These are phyloP conservation scores for Tulasnella sp. DNA, from an alignment of 768 basidiomycete species.

Conservation along the genomic window DNA sequence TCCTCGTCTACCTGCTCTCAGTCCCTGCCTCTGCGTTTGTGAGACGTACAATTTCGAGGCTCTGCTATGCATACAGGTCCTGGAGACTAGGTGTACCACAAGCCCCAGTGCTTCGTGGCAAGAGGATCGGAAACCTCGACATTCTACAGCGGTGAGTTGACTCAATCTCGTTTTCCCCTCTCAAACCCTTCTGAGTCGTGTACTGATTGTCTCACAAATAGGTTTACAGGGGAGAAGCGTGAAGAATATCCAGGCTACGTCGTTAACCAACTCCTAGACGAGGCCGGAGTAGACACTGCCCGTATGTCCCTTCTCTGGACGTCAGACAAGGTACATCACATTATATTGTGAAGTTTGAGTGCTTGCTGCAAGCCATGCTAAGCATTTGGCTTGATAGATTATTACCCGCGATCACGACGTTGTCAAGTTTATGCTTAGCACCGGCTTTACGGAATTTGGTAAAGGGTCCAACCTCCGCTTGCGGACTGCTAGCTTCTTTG, in stretches of 20 bases:
- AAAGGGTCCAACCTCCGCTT: slow-evolving; percentile 21
- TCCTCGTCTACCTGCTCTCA: neutral
- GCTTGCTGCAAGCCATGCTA: neutral
- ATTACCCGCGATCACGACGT: slow-evolving; percentile 16
- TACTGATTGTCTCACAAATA: neutral
- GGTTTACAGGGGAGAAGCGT: neutral
- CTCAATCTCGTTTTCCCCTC: too few relatives aligned
- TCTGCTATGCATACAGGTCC: slow-evolving; percentile 7
- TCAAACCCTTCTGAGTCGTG: neutral
- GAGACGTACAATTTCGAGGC: neutral
- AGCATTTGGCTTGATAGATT: neutral
- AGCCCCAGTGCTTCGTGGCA: neutral
- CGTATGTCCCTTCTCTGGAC: slow-evolving; percentile 5
- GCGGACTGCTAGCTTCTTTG: slow-evolving; percentile 23
- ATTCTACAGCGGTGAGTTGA: slow-evolving; percentile 1
- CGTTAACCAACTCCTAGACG: slow-evolving; percentile 10
- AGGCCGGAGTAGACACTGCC: slow-evolving; percentile 5
- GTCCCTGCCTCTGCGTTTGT: slow-evolving; percentile 2
- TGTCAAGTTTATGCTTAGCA: slow-evolving; percentile 16
- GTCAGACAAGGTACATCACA: neutral
- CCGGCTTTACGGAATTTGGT: slow-evolving; percentile 13
- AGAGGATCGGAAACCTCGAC: slow-evolving; percentile 6
- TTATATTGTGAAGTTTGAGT: too few relatives aligned
- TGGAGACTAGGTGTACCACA: neutral
- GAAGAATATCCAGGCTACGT: slow-evolving; percentile 2